Evolutionary conservation across 2,329 filamentous ascomycete genomes (phyloP), one percentile per base, ranked within the genome.

Genomic region (Fusarium ambrosium): DNA sequence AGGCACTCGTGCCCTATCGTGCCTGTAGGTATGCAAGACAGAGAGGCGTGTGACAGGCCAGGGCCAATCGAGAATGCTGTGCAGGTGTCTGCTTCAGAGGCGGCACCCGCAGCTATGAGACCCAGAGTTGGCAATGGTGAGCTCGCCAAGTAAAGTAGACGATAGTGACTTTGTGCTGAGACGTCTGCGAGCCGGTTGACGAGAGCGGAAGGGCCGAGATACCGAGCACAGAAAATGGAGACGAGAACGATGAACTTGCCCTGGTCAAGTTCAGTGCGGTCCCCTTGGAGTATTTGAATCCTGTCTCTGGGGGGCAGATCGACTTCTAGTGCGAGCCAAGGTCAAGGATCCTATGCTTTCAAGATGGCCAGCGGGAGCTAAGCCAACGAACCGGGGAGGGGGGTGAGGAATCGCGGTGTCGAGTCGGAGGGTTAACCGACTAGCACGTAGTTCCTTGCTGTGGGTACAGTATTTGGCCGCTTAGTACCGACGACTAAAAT

Each of bases 331-430:
- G 69, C 65, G 61, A 68, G 61, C 60, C 68, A 51, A 66, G 71
- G 63, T 71, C 77, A 77, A 78, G 71, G 74, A 72, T 74, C 64
- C 48, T 69, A 64, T 69, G 60, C 77, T 69, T 74, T 72, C 67
- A 61, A 76, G 74, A 78, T 75, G 76, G 74, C 74, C 68, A 75
- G 71, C 77, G 76, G 77, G 74, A 79, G 65, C 77, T 78, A 79
- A 72, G 65, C 65, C 61, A 66, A 68, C 69, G 69, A 71, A 64
- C 74, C 68, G 72, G 74, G 75, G 74, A 68, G 70, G 72, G 75
- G 77, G 70, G 70, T 77, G 77, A 73, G 68, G 69, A 51, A 67
- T 45, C 62, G 62, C 48, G 27, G 48, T 66, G 70, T 71, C 67
- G 53, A 73, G 64, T 74, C 64, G 72, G 75, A 75, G 75, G 71